Conservation (phyloP, 495 filamentous ascomycete genomes). For the Clohesyomyces aquaticus region DNA sequence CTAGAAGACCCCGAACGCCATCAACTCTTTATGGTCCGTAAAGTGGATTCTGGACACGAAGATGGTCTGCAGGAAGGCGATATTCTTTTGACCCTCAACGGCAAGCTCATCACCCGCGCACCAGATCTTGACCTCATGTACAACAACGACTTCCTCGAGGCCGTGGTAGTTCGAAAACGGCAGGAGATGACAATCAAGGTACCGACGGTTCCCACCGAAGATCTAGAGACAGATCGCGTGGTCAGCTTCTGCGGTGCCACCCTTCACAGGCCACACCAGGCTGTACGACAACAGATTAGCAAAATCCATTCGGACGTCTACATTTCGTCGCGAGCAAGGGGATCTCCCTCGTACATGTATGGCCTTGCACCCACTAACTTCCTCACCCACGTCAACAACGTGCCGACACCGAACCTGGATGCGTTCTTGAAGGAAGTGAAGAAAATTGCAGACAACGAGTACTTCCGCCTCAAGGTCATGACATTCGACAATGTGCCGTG, state of each 20-base stretch:
- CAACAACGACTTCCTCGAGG: slow-evolving; percentile 78
- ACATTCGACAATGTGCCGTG: slow-evolving; percentile 98
- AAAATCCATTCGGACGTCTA: slow-evolving; percentile 98
- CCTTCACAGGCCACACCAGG: slow-evolving; percentile 90
- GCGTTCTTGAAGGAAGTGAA: slow-evolving; percentile 76
- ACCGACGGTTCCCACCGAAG: slow-evolving; percentile 83
- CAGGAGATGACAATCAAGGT: slow-evolving; percentile 77
- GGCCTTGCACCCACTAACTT: slow-evolving; percentile 95
- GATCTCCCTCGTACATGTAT: slow-evolving; percentile 76
- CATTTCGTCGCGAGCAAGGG: slow-evolving; percentile 70
- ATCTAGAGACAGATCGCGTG: slow-evolving; percentile 88
- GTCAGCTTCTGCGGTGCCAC: slow-evolving; percentile 96
- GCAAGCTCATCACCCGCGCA: slow-evolving; percentile 87
- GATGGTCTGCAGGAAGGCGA: slow-evolving; percentile 82
- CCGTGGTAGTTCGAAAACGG: slow-evolving; percentile 83
- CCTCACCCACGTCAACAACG: slow-evolving; percentile 90
- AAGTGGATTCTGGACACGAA: slow-evolving; percentile 73
- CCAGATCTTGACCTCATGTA: slow-evolving; percentile 97
- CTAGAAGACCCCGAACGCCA: slow-evolving; percentile 85
- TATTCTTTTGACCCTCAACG: slow-evolving; percentile 88
- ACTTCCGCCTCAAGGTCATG: slow-evolving; percentile 91
- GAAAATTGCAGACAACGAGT: slow-evolving; percentile 93
- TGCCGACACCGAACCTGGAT: slow-evolving; percentile 77
- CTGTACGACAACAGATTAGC: slow-evolving; percentile 94
- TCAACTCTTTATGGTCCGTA: slow-evolving; percentile 98